Evolutionary conservation across 2,329 filamentous ascomycete genomes (phyloP), one percentile per base, ranked within the genome.

Genomic region (Alternaria angustiovoidea): DNA sequence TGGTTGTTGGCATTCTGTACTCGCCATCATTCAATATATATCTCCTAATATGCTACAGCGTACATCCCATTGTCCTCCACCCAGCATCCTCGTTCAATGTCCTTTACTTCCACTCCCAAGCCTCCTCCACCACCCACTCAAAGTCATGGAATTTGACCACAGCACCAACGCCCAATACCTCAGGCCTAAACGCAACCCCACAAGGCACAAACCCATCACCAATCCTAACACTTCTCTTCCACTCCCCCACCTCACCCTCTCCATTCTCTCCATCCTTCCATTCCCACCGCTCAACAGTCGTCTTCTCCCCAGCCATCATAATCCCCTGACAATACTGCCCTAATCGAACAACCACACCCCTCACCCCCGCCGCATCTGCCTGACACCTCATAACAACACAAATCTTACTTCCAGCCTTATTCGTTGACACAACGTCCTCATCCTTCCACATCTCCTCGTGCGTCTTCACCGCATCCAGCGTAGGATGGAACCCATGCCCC

Each of bases 361-460:
- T 75, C 2, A 76, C 76, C 14, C 58, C 59, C 8, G 74, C 77
- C 7, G 75, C 71, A 8, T 81, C 75, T 22, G 59, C 48, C n/a
- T 56, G 11, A 81, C 70, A 61, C 74, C 69, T 69, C 39, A 86
- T 68, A 32, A 88, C 83, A 5, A 70, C 59, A 64, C 77, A 73
- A 4, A 62, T 55, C 26, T 68, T 77, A 11, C 22, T 64, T 2
- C 55, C 61, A 7, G 11, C 18, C 9, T 32, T 69, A 0, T 57
- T 30, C 9, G 22, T 2, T 76, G 32, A 16, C 32, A 34, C 32
- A 5, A 81, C 70, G 3, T 76, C 68, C 2, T 80, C 74, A 42
- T 88, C 85, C 2, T 78, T 74, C 89, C 89, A 92, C 2, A 90
- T 72, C 75, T 92, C 90, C 72, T 91, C 89, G 65, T 93, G 92